phyloP scores from a whole-genome alignment of 768 basidiomycete genomes.

The Rhodosporidiobolus odoratus region DNA sequence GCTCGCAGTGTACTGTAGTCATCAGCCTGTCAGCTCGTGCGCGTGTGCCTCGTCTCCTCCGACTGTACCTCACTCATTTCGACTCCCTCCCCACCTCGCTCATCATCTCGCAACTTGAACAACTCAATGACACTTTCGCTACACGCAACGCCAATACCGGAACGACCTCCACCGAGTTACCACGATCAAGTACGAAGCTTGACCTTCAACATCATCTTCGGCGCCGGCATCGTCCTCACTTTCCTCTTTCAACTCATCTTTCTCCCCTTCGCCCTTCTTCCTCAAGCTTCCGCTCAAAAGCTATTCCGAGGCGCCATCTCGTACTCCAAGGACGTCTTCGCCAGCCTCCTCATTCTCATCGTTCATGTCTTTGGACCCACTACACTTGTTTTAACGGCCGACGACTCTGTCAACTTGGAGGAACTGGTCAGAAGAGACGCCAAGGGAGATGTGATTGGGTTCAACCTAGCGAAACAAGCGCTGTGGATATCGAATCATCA shows the following conservation, averaged over 20 bases:
- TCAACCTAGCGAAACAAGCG: slow-evolving; percentile 70
- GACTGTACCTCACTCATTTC: not conserved
- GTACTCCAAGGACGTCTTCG: slow-evolving; percentile 32
- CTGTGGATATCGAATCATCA: slow-evolving; percentile 92
- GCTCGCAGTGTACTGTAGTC: too few species aligned
- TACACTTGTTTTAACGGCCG: slow-evolving; percentile 57
- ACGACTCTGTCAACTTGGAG: not conserved
- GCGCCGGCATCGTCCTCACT: not conserved
- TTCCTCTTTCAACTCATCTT: slow-evolving; percentile 26
- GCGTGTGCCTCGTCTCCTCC: too few species aligned
- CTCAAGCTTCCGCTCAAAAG: not conserved
- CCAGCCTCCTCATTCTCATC: slow-evolving; percentile 56
- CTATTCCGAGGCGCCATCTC: not conserved
- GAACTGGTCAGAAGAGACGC: slow-evolving; percentile 44
- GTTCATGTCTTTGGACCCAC: slow-evolving; percentile 79
- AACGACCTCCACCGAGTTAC: not conserved
- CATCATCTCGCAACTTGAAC: not conserved
- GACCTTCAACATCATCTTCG: slow-evolving; percentile 19
- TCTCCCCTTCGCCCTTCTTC: slow-evolving; percentile 6
- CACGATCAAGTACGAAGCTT: not conserved
- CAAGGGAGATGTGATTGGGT: slow-evolving; percentile 56
- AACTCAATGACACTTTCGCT: not conserved
- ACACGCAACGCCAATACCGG: slow-evolving; percentile 2
- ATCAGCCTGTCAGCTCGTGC: too few species aligned
- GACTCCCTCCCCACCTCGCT: not conserved